Base-by-base conservation (phyloP, 2,329 filamentous ascomycete genomes). In the Trichoderma semiorbis region DNA sequence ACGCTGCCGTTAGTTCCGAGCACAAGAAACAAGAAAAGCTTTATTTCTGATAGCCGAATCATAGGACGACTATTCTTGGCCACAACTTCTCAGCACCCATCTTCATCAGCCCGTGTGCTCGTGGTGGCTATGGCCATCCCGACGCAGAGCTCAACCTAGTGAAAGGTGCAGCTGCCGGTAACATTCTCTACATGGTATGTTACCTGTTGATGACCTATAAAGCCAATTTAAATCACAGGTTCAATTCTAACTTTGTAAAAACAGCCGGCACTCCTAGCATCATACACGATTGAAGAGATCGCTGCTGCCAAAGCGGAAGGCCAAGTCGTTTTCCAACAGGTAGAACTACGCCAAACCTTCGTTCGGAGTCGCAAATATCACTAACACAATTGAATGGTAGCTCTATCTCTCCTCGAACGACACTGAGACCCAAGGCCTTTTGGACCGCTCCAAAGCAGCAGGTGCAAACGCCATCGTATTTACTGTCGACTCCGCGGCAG, bases 81-180 rank as follows among this genome's bases (percentile, higher is more conserved):
- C 80, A 86, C 79, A 85, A 87, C 78, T 86, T 87, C 78, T 85
- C 83, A 1, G 82, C 83, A 0, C 86, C 86, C n/a, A 85, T 88
- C 80, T 88, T 85, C 80, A 88, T 88, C 76, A 82, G 81, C 71
- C 85, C 86, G 5, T 84, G 83, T 11, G 84, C 85, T 30, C 80
- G 81, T 7, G 86, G 79, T 21, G 83, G 78, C 32, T 83, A 84
- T 67, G 86, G 77, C 8, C 81, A 88, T 73, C 76, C 79, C 0
- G 81, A 84, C 11, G 86, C 80, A 26, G 86, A 89, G 78, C 74
- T 82, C 8, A 86, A 85, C 75, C 78, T 89, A 28, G 82, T 86
- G 69, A 81, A 84, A 79, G 85, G 81, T 53, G 86, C 87, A 11
- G 84, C 79, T 10, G 77, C 80, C n/a, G 83, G 81, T 7, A 79